Evolutionary conservation across 768 basidiomycete species (phyloP).

Genomic region (Daedalea quercina): DNA sequence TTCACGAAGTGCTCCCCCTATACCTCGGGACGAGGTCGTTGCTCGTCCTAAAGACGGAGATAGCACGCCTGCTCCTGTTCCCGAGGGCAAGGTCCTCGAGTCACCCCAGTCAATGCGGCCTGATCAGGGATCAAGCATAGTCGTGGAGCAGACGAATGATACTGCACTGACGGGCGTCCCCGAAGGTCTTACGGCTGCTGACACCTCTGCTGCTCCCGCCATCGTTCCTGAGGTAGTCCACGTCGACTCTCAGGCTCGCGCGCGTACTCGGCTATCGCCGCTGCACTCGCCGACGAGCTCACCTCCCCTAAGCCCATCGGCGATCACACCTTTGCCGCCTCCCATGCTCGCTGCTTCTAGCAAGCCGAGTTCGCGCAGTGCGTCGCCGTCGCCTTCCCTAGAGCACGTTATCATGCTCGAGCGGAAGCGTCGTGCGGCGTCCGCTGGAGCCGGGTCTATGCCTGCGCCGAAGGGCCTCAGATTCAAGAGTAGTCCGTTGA

Average conservation of each 20-base stretch:
- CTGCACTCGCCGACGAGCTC: too few species aligned
- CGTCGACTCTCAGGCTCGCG: neutral
- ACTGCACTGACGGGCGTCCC: neutral
- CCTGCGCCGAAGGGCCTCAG: conserved; percentile 39
- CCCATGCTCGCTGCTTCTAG: neutral
- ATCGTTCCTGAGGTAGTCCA: conserved; percentile 7
- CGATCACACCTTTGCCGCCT: neutral
- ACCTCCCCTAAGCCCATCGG: neutral
- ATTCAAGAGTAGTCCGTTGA: conserved; percentile 74
- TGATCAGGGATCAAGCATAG: neutral
- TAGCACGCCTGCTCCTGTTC: conserved; percentile 1
- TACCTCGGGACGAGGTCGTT: conserved; percentile 11
- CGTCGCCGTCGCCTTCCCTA: conserved; percentile 49
- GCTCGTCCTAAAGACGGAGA: conserved; percentile 4
- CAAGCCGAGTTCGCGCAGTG: conserved; percentile 20
- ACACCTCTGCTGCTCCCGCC: neutral
- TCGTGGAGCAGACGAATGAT: neutral
- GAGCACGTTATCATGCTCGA: conserved; percentile 68
- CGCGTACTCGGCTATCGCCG: neutral
- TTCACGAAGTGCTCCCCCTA: conserved; percentile 21
- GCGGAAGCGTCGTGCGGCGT: conserved; percentile 46
- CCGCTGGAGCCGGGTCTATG: conserved; percentile 14
- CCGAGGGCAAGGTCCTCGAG: conserved; percentile 6
- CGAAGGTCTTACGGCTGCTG: neutral
- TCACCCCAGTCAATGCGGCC: neutral